A percentile compares a stretch with the other conserved stretches of the same genome.
Conservation (phyloP, 2,329 filamentous ascomycete genomes). For the Fusarium sp. region DNA sequence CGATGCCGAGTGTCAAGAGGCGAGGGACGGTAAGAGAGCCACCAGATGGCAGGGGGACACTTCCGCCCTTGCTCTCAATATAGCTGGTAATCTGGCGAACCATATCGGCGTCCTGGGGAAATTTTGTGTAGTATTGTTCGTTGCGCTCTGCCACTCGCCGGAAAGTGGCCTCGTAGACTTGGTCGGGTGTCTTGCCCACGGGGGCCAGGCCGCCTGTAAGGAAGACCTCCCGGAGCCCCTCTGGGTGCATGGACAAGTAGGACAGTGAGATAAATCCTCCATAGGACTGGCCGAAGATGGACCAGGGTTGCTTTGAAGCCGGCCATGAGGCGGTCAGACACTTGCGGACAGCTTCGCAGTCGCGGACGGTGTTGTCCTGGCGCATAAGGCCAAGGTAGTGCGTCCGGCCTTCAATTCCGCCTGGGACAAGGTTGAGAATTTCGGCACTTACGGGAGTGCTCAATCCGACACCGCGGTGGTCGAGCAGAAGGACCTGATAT, state of each 20-base stretch:
- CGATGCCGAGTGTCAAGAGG: constrained; percentile 83
- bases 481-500: constrained; percentile 89
- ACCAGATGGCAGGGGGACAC: constrained; percentile 78
- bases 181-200: constrained; percentile 78
- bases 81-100: constrained; percentile 78
- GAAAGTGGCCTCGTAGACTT: constrained; percentile 83
- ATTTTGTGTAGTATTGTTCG: constrained; percentile 86
- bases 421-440: constrained; percentile 71
- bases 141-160: constrained; percentile 81
- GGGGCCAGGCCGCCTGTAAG: constrained; percentile 88
- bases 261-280: constrained; percentile 89
- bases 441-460: constrained; percentile 84
- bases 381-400: constrained; percentile 88
- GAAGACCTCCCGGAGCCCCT: constrained; percentile 86
- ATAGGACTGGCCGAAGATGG: constrained; percentile 90
- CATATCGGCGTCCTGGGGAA: constrained; percentile 80
- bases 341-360: constrained; percentile 88
- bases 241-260: constrained; percentile 86
- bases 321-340: constrained; percentile 80
- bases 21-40: constrained; percentile 80
- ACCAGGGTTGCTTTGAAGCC: constrained; percentile 83
- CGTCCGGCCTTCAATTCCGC: constrained; percentile 79
- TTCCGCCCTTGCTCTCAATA: constrained; percentile 71
- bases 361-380: constrained; percentile 90
- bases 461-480: constrained; percentile 91